A percentile compares a stretch with the other conserved stretches of the same genome.
These are phyloP conservation scores for Panicum hallii DNA, from an alignment of 202 grass and related monocot species.

Conservation along the genomic window DNA sequence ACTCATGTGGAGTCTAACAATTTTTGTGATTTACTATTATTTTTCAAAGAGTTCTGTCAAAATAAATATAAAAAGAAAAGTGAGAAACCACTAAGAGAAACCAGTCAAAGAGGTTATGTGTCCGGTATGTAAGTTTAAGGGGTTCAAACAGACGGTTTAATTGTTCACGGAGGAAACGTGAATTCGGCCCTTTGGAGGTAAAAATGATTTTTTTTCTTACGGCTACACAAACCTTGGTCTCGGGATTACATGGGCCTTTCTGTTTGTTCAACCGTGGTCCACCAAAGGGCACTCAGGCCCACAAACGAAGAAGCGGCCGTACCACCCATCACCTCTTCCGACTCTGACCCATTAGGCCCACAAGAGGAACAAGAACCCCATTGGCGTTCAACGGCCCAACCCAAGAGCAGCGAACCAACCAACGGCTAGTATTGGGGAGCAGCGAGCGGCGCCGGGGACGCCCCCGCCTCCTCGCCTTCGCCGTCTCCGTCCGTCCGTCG, in stretches of 20 bases:
- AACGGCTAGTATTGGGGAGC: constrained; percentile 23
- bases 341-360: neutral
- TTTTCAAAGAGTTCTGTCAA: no score
- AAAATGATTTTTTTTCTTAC: no score
- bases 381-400: neutral
- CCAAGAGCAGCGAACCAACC: neutral
- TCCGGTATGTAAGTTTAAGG: no score
- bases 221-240: no score
- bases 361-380: neutral
- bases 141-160: no score
- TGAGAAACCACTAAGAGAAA: no score
- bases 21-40: no score
- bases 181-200: no score
- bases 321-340: neutral
- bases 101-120: no score
- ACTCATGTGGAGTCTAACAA: no score
- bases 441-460: neutral
- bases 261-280: neutral
- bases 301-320: neutral
- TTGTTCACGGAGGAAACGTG: no score
- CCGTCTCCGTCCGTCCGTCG: constrained; percentile 15
- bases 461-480: neutral
- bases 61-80: no score
- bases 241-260: neutral
- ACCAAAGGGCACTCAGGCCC: neutral